Base-by-base conservation (phyloP, 139 green algal genomes). In the Micromonas commoda region DNA sequence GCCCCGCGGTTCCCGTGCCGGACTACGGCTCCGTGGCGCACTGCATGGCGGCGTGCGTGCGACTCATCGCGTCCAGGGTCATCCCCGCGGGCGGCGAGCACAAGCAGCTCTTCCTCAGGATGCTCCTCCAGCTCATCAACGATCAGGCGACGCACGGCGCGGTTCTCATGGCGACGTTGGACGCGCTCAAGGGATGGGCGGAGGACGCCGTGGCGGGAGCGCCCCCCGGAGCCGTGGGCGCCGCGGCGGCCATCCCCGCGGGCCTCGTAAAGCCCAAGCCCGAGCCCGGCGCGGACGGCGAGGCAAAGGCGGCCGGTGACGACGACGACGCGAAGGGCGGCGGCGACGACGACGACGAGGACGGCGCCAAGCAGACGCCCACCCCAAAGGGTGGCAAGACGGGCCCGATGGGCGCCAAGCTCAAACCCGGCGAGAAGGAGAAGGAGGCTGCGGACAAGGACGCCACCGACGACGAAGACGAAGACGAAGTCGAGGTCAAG, bases 101-200 rank as follows among this genome's bases (percentile, higher is more conserved):
- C 64, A 93, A 95, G 79, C 87, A 88, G 64, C 67, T 88, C 34
- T 91, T 96, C 75, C 81, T 97, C 51, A 83, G 88, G 65, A 82
- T 87, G 9, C 82, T 97, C 64, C 87, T 97, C 2, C 79, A 89
- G 64, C 82, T 95, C 37, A 88, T 95, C 54, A 91, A 53, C 23
- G 83, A 87, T 20, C 68, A 73, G 51, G 33, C 32, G 34, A 85
- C 72, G 34, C 72, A 87, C 64, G 52, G 45, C 16, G 29, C 26
- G 33, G 72, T 78, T 13, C 32, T 78, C 5, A 52, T 78, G 32
- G 72, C 72, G 3, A 71, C 39, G 23, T 29, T 78, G n/a, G 72
- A 78, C 29, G 72, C 72, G 1, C 9, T 78, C 2, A 32, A 45
- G 24, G 72, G 20, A 21, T 78, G 72, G 72, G 53, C 34, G 3